Evolutionary conservation across 1,139 yeast genomes (phyloP).

Genomic region (Wickerhamomyces sp.): DNA sequence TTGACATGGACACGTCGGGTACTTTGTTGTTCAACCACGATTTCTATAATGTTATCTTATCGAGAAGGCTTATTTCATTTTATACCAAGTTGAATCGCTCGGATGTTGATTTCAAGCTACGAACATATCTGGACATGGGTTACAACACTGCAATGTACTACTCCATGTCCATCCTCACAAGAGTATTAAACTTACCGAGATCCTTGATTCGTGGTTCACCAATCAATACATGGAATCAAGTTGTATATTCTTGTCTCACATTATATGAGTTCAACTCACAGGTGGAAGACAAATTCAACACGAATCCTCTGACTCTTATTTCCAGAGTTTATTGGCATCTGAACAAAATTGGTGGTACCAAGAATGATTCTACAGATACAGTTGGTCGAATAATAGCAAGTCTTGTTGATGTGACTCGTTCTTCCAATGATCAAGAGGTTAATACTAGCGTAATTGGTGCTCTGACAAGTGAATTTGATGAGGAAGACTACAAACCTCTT

Average conservation of each 20-base stretch:
- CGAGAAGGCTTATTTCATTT: constrained; percentile 30
- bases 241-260: constrained; percentile 46
- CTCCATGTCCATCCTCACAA: constrained; percentile 36
- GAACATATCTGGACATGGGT: constrained; percentile 24
- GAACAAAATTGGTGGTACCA: constrained; percentile 46
- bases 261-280: constrained; percentile 39
- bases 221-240: constrained; percentile 40
- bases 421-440: constrained; percentile 4
- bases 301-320: constrained; percentile 36
- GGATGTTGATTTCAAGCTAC: constrained; percentile 8
- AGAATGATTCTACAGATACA: constrained; percentile 50
- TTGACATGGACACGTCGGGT: constrained; percentile 40
- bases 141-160: constrained; percentile 35
- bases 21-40: constrained; percentile 38
- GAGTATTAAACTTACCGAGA: constrained; percentile 37
- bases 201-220: constrained; percentile 47
- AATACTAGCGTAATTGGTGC: constrained; percentile 2
- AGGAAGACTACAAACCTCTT: constrained; percentile 14
- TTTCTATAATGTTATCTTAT: constrained; percentile 37
- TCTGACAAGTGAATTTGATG: constrained; percentile 4
- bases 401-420: constrained; percentile 33
- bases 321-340: constrained; percentile 50
- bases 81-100: constrained; percentile 7
- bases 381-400: constrained; percentile 47
- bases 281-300: constrained; percentile 32